Percentiles rank a stretch among this genome's conserved stretches.
phyloP scores from a whole-genome alignment of 257 asterid genomes.

The Rubia yunnanensis region DNA sequence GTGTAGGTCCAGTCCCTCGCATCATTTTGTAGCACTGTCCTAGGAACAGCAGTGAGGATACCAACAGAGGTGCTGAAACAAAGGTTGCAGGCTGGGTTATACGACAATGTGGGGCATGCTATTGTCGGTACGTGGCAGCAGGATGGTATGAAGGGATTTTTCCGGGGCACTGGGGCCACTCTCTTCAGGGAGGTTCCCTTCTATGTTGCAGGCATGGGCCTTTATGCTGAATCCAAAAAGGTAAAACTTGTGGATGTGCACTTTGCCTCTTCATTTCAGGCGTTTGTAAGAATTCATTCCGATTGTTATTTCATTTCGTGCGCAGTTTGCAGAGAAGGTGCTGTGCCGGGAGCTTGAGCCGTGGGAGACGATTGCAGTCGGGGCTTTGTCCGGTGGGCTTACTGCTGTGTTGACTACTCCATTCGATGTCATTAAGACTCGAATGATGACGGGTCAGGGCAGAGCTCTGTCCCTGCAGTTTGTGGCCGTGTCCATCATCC shows the following conservation, averaged over 20 bases:
- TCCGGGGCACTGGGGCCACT: slow-evolving; percentile 97
- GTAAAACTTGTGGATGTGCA: slow-evolving; percentile 19
- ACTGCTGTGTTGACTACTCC: slow-evolving; percentile 80
- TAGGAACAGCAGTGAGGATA: slow-evolving; percentile 86
- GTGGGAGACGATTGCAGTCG: slow-evolving; percentile 81
- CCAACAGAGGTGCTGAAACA: slow-evolving; percentile 95
- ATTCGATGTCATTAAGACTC: slow-evolving; percentile 76
- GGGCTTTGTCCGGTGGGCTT: slow-evolving; percentile 82
- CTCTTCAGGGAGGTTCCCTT: slow-evolving; percentile 90
- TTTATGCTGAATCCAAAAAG: slow-evolving; percentile 95
- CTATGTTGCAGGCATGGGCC: slow-evolving; percentile 94
- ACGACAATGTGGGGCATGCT: slow-evolving; percentile 75
- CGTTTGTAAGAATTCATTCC: not conserved
- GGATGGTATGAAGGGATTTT: slow-evolving; percentile 82
- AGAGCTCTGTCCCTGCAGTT: slow-evolving; percentile 33
- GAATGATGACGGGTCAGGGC: slow-evolving; percentile 73
- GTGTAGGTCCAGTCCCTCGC: slow-evolving; percentile 55
- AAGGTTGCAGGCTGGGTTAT: slow-evolving; percentile 85
- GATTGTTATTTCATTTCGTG: too few species aligned
- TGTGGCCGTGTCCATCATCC: slow-evolving; percentile 48
- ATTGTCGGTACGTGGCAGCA: slow-evolving; percentile 74
- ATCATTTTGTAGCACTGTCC: slow-evolving; percentile 78
- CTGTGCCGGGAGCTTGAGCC: slow-evolving; percentile 64
- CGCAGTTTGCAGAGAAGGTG: slow-evolving; percentile 50
- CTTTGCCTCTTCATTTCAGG: not conserved